Conservation (phyloP, 2,329 filamentous ascomycete genomes). For the Cytospora mali region DNA sequence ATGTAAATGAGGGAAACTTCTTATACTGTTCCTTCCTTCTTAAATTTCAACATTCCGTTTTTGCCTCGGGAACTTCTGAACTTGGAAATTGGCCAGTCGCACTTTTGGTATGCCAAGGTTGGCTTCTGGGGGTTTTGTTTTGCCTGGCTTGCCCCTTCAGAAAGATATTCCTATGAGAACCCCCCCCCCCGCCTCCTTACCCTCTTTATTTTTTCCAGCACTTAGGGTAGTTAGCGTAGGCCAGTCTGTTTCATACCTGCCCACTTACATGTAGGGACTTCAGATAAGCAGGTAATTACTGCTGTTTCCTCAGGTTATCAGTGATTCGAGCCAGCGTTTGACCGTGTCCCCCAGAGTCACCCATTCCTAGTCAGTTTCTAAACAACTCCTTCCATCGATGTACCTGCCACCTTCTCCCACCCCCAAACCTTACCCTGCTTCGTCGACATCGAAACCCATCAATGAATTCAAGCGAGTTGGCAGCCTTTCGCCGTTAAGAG, state of each 20-base stretch:
- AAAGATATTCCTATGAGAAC: no score
- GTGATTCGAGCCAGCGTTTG: neutral
- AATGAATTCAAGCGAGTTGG: neutral
- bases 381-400: neutral
- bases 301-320: neutral
- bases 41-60: no score
- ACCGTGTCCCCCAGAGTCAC: neutral
- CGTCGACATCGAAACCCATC: neutral
- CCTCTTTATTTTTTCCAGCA: neutral
- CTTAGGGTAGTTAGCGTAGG: no score
- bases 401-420: neutral
- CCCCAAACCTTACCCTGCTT: neutral
- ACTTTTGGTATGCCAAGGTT: neutral
- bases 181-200: no score
- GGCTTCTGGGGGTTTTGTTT: neutral
- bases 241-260: no score
- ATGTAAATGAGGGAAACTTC: no score
- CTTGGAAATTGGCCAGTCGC: neutral
- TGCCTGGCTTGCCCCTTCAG: neutral
- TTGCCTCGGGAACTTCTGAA: no score
- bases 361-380: neutral
- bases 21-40: no score
- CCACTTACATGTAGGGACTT: no score
- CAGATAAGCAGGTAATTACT: neutral
- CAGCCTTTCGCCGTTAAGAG: neutral